phyloP scores from a whole-genome alignment of 352 stramenopile species.

The Pythium vanterpoolii region DNA sequence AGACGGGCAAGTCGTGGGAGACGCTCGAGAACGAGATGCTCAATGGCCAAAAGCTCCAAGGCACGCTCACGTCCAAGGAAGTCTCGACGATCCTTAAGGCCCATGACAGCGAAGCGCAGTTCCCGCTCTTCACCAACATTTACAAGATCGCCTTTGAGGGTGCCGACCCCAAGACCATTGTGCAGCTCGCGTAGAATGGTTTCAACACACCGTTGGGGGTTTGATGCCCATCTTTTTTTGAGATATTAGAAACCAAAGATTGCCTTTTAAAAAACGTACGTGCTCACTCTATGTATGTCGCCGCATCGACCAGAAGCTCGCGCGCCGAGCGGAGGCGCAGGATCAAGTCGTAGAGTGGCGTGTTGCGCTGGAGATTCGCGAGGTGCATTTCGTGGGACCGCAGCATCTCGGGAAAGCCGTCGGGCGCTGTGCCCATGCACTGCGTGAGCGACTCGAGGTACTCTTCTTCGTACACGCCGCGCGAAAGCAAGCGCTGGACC shows the following conservation, averaged over 20 bases:
- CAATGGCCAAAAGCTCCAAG: slow-evolving; percentile 98
- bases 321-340: slow-evolving; percentile 41
- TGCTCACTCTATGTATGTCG: slow-evolving; percentile 29
- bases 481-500: slow-evolving; percentile 69
- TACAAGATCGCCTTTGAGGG: slow-evolving; percentile 94
- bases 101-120: slow-evolving; percentile 78
- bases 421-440: slow-evolving; percentile 50
- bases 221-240: background rate
- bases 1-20: slow-evolving; percentile 75
- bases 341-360: slow-evolving; percentile 46
- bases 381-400: slow-evolving; percentile 64
- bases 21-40: slow-evolving; percentile 93
- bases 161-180: slow-evolving; percentile 79
- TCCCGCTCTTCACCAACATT: slow-evolving; percentile 90
- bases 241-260: slow-evolving; percentile 17
- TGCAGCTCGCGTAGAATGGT: slow-evolving; percentile 33
- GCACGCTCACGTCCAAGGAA: slow-evolving; percentile 92
- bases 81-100: slow-evolving; percentile 90
- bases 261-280: background rate
- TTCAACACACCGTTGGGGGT: background rate
- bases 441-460: slow-evolving; percentile 70
- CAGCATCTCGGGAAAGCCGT: slow-evolving; percentile 63
- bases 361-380: slow-evolving; percentile 44
- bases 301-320: slow-evolving; percentile 38
- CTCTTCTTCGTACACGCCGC: slow-evolving; percentile 72